Evolutionary conservation across 768 basidiomycete species (phyloP).

Genomic region (Hortiboletus flavorubellus): DNA sequence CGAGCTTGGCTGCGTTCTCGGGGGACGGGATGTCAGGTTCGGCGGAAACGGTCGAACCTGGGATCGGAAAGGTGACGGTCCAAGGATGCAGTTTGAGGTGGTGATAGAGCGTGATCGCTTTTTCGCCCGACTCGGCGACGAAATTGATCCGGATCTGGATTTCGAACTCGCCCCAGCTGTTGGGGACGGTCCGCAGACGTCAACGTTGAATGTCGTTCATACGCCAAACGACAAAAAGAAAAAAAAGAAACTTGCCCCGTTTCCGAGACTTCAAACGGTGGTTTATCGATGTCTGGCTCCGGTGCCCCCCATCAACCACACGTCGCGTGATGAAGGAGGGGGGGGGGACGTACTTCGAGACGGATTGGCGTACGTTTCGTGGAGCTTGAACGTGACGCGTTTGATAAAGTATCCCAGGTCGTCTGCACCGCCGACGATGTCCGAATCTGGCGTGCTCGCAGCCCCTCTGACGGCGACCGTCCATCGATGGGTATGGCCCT

Average conservation of each 20-base stretch:
- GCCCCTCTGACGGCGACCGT: conserved; percentile 93
- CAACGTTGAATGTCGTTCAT: not conserved
- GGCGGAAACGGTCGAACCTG: conserved; percentile 26
- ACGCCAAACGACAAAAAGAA: not conserved
- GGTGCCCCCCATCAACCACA: not conserved
- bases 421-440: conserved; percentile 85
- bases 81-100: conserved; percentile 95
- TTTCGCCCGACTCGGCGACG: conserved; percentile 85
- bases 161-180: conserved; percentile 97
- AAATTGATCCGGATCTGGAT: conserved; percentile 91
- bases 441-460: conserved; percentile 65
- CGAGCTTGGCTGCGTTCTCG: conserved; percentile 61
- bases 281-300: conserved; percentile 75
- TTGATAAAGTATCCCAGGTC: conserved; percentile 91
- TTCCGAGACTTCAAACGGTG: conserved; percentile 93
- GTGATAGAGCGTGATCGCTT: conserved; percentile 83
- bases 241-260: conserved; percentile 62
- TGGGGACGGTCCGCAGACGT: not conserved
- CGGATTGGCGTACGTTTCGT: conserved; percentile 93
- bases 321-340: not conserved
- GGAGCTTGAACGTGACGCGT: conserved; percentile 94
- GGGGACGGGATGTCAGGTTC: conserved; percentile 67
- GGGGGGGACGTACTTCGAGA: conserved; percentile 65
- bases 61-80: conserved; percentile 41
- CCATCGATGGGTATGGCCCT: conserved; percentile 94